phyloP scores from a whole-genome alignment of 805 yeast species.

The Isabelozyma heimii region DNA sequence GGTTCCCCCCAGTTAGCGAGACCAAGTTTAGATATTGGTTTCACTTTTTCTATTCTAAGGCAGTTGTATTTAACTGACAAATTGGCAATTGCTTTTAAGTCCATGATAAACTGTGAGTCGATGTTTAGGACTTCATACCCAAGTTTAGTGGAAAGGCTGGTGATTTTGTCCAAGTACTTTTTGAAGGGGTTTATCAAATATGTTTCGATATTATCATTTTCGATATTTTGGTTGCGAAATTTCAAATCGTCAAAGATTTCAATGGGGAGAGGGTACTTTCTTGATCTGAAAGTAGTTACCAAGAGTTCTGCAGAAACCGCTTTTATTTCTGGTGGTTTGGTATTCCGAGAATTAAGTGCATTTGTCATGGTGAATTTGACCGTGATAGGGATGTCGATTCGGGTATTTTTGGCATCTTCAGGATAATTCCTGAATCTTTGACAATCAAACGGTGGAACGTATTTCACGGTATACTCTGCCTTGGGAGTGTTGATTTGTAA shows the following conservation, averaged over 20 bases:
- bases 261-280: constrained; percentile 32
- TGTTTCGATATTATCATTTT: constrained; percentile 16
- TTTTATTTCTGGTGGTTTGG: constrained; percentile 22
- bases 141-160: constrained; percentile 10
- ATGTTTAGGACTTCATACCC: constrained; percentile 16
- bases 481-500: constrained; percentile 16
- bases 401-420: constrained; percentile 4
- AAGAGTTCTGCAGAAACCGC: constrained; percentile 24
- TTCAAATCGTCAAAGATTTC: constrained; percentile 37
- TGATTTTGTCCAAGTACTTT: constrained; percentile 14
- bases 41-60: constrained; percentile 13
- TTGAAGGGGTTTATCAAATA: constrained; percentile 18
- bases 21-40: not conserved
- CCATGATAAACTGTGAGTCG: constrained; percentile 19
- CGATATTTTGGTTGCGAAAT: constrained; percentile 15
- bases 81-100: constrained; percentile 22
- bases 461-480: constrained; percentile 13
- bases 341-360: not conserved
- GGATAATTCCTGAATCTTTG: constrained; percentile 2
- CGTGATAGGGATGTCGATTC: constrained; percentile 24
- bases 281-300: constrained; percentile 28
- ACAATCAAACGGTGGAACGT: constrained; percentile 21
- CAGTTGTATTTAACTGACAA: constrained; percentile 17
- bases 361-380: constrained; percentile 8
- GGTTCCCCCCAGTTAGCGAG: not conserved